Evolutionary conservation across 176 grass and related monocot genomes (phyloP).

Genomic region (Bromus sterilis): DNA sequence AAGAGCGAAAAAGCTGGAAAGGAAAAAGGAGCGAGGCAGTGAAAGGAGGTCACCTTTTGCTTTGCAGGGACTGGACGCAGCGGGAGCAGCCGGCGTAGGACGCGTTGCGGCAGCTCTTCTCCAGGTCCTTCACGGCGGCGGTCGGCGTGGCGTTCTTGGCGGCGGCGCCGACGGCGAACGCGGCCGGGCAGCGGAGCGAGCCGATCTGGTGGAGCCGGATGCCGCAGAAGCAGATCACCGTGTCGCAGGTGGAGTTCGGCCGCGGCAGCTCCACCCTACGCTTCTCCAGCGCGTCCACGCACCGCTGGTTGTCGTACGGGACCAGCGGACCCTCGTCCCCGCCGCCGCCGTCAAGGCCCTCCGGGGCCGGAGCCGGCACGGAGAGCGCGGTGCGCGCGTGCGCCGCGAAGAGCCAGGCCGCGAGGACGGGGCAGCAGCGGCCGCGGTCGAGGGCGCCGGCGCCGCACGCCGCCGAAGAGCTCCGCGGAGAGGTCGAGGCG

Average conservation of each 20-base stretch:
- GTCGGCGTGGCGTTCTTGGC: slow-evolving; percentile 80
- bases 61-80: slow-evolving; percentile 84
- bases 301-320: slow-evolving; percentile 93
- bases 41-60: slow-evolving; percentile 56
- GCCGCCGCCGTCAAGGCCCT: neutral
- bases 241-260: slow-evolving; percentile 84
- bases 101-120: slow-evolving; percentile 89
- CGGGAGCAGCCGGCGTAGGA: slow-evolving; percentile 85
- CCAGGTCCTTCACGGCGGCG: slow-evolving; percentile 64
- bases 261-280: slow-evolving; percentile 55
- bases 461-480: slow-evolving; percentile 92
- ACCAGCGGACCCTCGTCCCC: slow-evolving; percentile 73
- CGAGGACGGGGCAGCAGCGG: slow-evolving; percentile 89
- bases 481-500: slow-evolving; percentile 87
- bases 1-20: neutral
- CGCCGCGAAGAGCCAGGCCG: slow-evolving; percentile 91
- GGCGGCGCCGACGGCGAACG: slow-evolving; percentile 45
- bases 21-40: too few relatives aligned
- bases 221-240: slow-evolving; percentile 93
- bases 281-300: slow-evolving; percentile 75
- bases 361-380: slow-evolving; percentile 27
- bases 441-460: slow-evolving; percentile 69
- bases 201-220: slow-evolving; percentile 98
- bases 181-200: slow-evolving; percentile 88
- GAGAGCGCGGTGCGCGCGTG: slow-evolving; percentile 81